phyloP scores from a whole-genome alignment of 345 rosid species.

The Eucalyptus sp. region DNA sequence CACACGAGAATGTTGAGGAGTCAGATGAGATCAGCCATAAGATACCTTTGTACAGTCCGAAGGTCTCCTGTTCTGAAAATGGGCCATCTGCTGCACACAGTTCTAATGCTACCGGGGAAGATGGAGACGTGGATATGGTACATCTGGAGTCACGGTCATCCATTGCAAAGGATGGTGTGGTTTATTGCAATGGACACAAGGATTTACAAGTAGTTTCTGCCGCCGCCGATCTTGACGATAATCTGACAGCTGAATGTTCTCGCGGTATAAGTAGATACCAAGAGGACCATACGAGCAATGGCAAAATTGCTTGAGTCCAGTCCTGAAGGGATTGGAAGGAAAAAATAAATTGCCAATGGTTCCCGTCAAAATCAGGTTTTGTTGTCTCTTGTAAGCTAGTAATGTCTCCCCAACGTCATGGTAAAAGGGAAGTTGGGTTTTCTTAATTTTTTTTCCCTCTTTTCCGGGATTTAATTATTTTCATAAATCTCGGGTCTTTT shows the following conservation, averaged over 20 bases:
- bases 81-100: background rate
- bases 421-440: background rate
- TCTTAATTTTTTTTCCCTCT: background rate
- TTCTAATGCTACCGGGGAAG: background rate
- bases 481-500: conserved; percentile 20
- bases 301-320: background rate
- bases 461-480: conserved; percentile 33
- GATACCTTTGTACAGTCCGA: background rate
- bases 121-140: background rate
- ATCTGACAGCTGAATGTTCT: background rate
- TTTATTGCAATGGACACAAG: background rate
- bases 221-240: background rate
- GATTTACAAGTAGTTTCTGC: background rate
- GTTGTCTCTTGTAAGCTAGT: background rate
- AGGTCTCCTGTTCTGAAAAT: background rate
- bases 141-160: background rate
- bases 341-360: background rate
- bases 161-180: background rate
- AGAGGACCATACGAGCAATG: background rate
- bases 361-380: background rate
- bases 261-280: background rate
- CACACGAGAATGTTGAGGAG: background rate
- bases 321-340: background rate
- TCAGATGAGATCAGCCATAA: background rate
- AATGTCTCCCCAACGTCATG: conserved; percentile 4